Evolutionary conservation across 306 rosid species (phyloP).

Genomic region (Begonia peltatifolia): DNA sequence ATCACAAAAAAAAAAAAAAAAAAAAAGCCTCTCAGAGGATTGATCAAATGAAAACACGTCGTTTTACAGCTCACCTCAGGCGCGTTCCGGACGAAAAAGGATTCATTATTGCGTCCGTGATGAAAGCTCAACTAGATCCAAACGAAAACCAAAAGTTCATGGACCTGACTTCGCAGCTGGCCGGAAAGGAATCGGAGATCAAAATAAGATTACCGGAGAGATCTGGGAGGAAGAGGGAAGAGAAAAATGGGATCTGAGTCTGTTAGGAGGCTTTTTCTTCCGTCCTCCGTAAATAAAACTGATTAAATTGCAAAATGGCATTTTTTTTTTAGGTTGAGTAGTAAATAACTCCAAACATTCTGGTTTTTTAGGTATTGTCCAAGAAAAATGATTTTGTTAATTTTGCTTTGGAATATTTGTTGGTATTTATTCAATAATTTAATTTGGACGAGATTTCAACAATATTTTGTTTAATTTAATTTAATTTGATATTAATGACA

Average conservation of each 20-base stretch:
- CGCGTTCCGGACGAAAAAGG: conserved; percentile 97
- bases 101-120: conserved; percentile 52
- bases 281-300: conserved; percentile 4
- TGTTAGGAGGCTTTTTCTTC: conserved; percentile 17
- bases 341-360: too few relatives aligned
- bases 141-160: conserved; percentile 6
- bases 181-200: conserved; percentile 35
- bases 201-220: conserved; percentile 21
- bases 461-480: too few relatives aligned
- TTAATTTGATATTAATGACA: too few relatives aligned
- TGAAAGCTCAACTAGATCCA: conserved; percentile 50
- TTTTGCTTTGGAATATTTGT: too few relatives aligned
- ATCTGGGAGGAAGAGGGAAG: conserved; percentile 10
- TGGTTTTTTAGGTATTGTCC: too few relatives aligned
- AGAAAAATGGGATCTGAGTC: conserved; percentile 62
- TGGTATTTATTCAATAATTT: too few relatives aligned
- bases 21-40: too few relatives aligned
- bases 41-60: too few relatives aligned
- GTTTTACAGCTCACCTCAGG: conserved; percentile 42
- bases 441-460: too few relatives aligned
- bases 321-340: too few relatives aligned
- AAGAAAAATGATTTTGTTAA: too few relatives aligned
- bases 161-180: background rate
- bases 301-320: too few relatives aligned
- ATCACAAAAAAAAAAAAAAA: background rate